Evolutionary conservation across 2,329 filamentous ascomycete genomes (phyloP), one percentile per base, ranked within the genome.

Genomic region (Claviceps cyperi): DNA sequence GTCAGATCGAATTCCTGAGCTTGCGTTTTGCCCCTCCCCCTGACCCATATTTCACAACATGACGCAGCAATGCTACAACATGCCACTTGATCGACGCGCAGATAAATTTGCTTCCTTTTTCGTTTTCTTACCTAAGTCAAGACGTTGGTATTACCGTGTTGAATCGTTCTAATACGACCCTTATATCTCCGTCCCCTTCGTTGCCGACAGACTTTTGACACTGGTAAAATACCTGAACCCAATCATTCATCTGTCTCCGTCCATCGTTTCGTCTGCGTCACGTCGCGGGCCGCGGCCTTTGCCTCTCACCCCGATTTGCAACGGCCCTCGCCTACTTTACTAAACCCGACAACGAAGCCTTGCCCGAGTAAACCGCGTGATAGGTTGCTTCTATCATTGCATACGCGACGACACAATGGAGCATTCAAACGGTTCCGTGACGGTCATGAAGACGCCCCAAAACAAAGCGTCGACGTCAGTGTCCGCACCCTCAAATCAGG

Each of bases 361-460:
- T 35, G 17, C 6, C 32, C 4, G 24, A 43, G 11, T 17, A 21
- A 6, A 36, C 8, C 8, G 19, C 40, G 19, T 17, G 2, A 21
- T 21, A 48, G 8, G 35, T 11, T 40, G n/a, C 7, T 39, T 24
- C 14, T 15, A 4, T 4, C 9, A 11, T 32, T 11, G 28, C 13
- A 13, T 9, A 48, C 39, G 15, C 17, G 9, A 24, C 17, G 7
- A 6, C 36, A 36, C 22, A n/a, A 49, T 22, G 28, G 62, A 62
- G 59, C 53, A 58, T 28, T 56, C 62, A 53, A 60, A 62, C 46
- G 57, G 59, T 47, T 60, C 64, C 36, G 57, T 65, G 37, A 68
- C 66, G 50, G 58, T 65, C 53, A 64, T 61, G 52, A 62, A 59
- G 55, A 52, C 55, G 53, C 50, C 64, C 49, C 62, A 61, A 55